Conservation (phyloP, 2,329 filamentous ascomycete species). For the Ilyonectria destructans region DNA sequence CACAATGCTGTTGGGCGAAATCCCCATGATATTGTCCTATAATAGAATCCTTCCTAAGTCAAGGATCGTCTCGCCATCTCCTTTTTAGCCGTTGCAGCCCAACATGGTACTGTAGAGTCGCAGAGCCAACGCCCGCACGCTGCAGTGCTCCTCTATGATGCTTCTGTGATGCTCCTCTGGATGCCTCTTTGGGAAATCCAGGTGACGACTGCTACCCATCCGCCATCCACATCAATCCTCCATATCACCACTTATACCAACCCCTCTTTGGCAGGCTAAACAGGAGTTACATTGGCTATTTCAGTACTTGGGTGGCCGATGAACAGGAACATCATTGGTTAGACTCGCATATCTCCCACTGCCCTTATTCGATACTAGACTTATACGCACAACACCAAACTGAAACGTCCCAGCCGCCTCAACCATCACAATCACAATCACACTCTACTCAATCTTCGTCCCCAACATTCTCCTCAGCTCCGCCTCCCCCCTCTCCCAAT, state of each 20-base stretch:
- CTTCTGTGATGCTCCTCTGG: background rate
- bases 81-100: background rate
- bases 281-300: background rate
- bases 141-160: background rate
- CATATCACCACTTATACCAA: background rate
- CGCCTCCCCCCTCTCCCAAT: slow-evolving; percentile 31
- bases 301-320: background rate
- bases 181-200: background rate
- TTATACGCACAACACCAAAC: background rate
- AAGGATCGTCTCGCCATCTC: background rate
- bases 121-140: background rate
- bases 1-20: background rate
- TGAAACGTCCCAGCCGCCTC: background rate
- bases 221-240: background rate
- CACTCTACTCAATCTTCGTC: background rate
- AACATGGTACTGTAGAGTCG: background rate
- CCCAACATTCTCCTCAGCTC: slow-evolving; percentile 27
- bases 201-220: background rate
- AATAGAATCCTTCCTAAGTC: background rate
- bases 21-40: background rate
- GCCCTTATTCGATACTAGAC: too few relatives aligned
- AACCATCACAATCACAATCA: background rate
- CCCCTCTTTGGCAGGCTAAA: background rate
- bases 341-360: too few relatives aligned
- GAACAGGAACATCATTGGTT: background rate